Percentiles rank a stretch among this genome's conserved stretches.
Conservation (phyloP, 2,329 filamentous ascomycete species). For the Cladorrhinum sp. region DNA sequence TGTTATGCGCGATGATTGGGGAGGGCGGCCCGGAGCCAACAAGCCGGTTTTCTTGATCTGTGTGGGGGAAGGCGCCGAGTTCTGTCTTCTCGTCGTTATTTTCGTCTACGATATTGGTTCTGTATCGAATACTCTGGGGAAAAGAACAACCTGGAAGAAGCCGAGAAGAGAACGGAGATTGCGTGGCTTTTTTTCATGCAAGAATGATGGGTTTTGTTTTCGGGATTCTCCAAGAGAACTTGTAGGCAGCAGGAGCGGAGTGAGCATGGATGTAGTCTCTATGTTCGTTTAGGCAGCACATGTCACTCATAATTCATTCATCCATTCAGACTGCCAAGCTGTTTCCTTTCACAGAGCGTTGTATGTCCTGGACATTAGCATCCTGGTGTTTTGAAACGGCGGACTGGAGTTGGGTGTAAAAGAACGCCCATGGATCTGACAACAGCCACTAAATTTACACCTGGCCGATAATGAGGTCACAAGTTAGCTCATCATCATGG, state of each 20-base stretch:
- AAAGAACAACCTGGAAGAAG: constrained; percentile 12
- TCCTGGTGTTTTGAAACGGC: neutral
- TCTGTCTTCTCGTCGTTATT: constrained; percentile 18
- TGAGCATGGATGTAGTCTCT: neutral
- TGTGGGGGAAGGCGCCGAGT: constrained; percentile 15
- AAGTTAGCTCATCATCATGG: neutral
- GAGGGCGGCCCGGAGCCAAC: constrained; percentile 8
- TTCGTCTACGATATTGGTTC: constrained; percentile 14
- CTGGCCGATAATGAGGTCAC: constrained; percentile 6
- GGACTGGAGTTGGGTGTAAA: neutral
- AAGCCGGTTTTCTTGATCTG: neutral
- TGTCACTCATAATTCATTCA: neutral
- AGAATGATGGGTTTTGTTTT: neutral
- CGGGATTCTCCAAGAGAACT: neutral
- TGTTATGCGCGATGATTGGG: neutral
- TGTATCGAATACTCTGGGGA: constrained; percentile 13
- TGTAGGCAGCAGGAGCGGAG: constrained; percentile 1
- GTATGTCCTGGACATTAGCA: neutral
- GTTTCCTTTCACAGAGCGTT: neutral
- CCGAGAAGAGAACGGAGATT: constrained; percentile 15
- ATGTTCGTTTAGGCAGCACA: constrained; percentile 6
- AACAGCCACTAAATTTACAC: neutral
- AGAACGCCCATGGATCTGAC: neutral
- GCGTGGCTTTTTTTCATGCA: neutral
- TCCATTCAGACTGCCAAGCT: neutral